Evolutionary conservation across 2,329 filamentous ascomycete genomes (phyloP).

Genomic region (Pseudogymnoascus sp.): DNA sequence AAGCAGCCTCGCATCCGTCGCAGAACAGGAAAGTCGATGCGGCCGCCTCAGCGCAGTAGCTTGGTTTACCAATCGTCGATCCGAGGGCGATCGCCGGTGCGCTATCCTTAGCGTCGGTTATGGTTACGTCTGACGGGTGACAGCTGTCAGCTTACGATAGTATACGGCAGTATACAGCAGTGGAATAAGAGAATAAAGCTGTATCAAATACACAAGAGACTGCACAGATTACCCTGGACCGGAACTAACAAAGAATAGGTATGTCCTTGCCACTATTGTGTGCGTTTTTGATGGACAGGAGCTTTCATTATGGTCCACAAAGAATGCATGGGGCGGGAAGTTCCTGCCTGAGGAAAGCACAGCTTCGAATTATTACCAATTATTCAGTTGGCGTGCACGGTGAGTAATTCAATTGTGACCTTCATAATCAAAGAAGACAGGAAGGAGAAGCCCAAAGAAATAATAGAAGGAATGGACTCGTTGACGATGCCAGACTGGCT

Average conservation of each 20-base stretch:
- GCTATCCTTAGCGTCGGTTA: not conserved
- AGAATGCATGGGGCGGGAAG: not conserved
- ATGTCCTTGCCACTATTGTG: not conserved
- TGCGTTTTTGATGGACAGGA: not conserved
- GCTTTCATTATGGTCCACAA: not conserved
- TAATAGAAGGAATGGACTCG: not conserved
- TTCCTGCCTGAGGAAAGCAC: not conserved
- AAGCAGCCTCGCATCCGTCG: not conserved
- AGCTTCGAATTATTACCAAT: not conserved
- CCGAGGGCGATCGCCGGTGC: not conserved
- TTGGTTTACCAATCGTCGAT: not conserved
- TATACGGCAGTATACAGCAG: not conserved
- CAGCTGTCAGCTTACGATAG: not conserved
- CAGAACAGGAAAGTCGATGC: constrained; percentile 4
- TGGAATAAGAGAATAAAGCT: not conserved
- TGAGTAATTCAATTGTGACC: constrained; percentile 2
- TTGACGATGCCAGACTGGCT: not conserved
- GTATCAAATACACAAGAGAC: not conserved
- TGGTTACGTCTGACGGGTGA: not conserved
- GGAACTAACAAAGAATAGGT: not conserved
- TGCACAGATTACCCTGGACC: not conserved
- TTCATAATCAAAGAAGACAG: not conserved
- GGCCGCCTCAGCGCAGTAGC: not conserved
- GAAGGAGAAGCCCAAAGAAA: constrained; percentile 6
- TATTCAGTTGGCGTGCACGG: not conserved